These are phyloP conservation scores for Populus nigra DNA, from an alignment of 345 rosid species.

Conservation along the genomic window DNA sequence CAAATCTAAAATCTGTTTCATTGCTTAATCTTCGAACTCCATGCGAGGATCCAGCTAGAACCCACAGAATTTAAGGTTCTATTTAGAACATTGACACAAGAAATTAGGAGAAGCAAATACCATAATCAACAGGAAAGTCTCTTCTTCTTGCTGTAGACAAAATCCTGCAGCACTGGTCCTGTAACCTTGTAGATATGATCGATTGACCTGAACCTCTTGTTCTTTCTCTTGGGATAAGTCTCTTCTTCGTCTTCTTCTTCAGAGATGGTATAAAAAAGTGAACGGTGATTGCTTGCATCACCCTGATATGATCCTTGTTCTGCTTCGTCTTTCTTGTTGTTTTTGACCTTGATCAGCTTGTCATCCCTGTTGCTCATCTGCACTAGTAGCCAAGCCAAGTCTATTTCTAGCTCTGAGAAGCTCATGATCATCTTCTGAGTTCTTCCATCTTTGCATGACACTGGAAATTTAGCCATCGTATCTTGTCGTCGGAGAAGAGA, in stretches of 20 bases:
- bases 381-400: neutral
- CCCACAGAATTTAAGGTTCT: neutral
- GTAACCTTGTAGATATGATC: neutral
- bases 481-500: neutral
- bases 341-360: neutral
- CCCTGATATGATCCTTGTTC: neutral
- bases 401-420: slow-evolving; percentile 1
- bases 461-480: neutral
- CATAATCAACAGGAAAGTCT: neutral
- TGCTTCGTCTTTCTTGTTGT: neutral
- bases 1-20: too few species aligned
- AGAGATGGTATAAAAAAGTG: neutral
- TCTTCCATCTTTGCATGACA: neutral
- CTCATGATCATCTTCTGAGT: neutral
- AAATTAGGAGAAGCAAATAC: neutral
- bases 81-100: neutral
- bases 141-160: neutral
- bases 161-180: neutral
- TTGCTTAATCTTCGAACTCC: too few species aligned
- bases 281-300: neutral
- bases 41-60: too few species aligned
- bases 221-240: neutral
- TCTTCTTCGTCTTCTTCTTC: neutral
- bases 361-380: neutral
- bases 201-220: neutral